Evolutionary conservation across 257 asterid species (phyloP).

Genomic region (Nicotiana knightiana): DNA sequence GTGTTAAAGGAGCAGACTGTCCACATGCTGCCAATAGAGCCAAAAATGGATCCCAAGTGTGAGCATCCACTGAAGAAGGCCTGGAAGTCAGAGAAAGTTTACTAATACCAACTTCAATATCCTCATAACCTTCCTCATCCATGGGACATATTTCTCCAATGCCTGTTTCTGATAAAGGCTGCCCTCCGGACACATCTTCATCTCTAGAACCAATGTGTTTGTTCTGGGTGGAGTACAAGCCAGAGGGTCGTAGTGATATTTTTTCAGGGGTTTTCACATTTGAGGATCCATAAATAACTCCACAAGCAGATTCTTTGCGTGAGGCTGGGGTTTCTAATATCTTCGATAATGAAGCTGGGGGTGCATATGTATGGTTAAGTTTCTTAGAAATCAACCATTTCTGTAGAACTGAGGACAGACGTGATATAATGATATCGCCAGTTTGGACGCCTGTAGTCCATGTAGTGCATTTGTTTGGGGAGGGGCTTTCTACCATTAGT

Average conservation of each 20-base stretch:
- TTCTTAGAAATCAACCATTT: slow-evolving; percentile 73
- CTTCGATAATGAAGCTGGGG: slow-evolving; percentile 63
- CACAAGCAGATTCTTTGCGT: slow-evolving; percentile 23
- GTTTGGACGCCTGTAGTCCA: slow-evolving; percentile 55
- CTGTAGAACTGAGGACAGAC: slow-evolving; percentile 64
- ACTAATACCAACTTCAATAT: slow-evolving; percentile 51
- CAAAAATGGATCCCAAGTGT: slow-evolving; percentile 56
- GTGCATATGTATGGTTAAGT: slow-evolving; percentile 38
- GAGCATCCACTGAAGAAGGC: slow-evolving; percentile 45
- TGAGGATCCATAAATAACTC: slow-evolving; percentile 24
- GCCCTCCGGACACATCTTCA: slow-evolving; percentile 28
- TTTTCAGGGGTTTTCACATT: slow-evolving; percentile 28
- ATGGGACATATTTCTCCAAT: slow-evolving; percentile 7
- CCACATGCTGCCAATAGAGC: slow-evolving; percentile 88
- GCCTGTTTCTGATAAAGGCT: slow-evolving; percentile 3
- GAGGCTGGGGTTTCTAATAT: slow-evolving; percentile 62
- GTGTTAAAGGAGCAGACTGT: slow-evolving; percentile 63
- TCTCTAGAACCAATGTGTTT: slow-evolving; percentile 31
- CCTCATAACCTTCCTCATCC: slow-evolving; percentile 39
- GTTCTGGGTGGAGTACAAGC: slow-evolving; percentile 29
- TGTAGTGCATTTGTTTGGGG: slow-evolving; percentile 73
- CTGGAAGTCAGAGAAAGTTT: slow-evolving; percentile 67
- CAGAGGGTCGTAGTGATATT: slow-evolving; percentile 22
- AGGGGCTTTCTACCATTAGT: slow-evolving; percentile 89
- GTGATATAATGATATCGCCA: slow-evolving; percentile 42